A percentile compares a stretch with the other conserved stretches of the same genome.
These are phyloP conservation scores for Phytophthora vignae DNA, from an alignment of 352 stramenopile genomes.

Conservation along the genomic window DNA sequence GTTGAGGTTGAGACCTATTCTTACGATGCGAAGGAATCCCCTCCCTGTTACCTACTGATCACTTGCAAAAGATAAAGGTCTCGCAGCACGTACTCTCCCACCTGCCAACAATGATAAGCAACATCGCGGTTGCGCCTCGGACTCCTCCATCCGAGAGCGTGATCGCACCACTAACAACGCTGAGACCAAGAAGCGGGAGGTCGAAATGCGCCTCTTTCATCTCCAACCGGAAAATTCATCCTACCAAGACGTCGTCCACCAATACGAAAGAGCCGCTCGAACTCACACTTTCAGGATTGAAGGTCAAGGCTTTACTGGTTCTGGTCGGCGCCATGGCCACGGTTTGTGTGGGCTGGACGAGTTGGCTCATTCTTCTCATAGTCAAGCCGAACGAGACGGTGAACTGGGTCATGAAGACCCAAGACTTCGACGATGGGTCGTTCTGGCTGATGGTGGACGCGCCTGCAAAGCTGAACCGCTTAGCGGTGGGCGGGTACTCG, in stretches of 20 bases:
- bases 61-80: too few species aligned
- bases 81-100: not conserved
- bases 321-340: not conserved
- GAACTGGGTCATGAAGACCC: constrained; percentile 36
- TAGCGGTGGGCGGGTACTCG: not conserved
- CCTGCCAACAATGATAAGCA: not conserved
- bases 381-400: constrained; percentile 22
- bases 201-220: not conserved
- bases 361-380: constrained; percentile 27
- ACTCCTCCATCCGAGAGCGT: not conserved
- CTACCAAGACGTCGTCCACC: not conserved
- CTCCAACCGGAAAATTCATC: not conserved
- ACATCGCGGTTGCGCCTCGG: not conserved
- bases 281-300: not conserved
- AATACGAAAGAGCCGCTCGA: not conserved
- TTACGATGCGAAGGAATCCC: too few species aligned
- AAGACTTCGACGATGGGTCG: constrained; percentile 29
- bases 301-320: not conserved
- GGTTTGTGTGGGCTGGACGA: not conserved
- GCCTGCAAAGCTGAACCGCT: not conserved
- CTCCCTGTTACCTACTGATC: too few species aligned
- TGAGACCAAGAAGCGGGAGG: not conserved
- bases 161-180: not conserved
- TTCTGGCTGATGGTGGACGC: constrained; percentile 38
- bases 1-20: too few species aligned